phyloP scores from a whole-genome alignment of 2,329 filamentous ascomycete genomes.

The Nothophaeocryptopus gaeumannii region DNA sequence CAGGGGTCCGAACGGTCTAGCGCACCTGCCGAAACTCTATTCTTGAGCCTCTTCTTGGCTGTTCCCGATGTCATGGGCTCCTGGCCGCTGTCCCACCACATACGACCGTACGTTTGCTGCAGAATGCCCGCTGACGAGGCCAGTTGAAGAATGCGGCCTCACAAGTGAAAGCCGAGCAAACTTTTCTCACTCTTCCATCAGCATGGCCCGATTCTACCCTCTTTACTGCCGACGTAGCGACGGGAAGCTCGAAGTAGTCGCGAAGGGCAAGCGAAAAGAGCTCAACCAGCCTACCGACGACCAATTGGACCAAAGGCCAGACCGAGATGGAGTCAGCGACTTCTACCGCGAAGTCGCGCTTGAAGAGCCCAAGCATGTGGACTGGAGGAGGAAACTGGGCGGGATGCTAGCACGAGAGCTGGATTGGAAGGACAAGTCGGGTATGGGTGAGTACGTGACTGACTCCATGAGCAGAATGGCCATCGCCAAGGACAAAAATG shows the following conservation, averaged over 20 bases:
- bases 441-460: constrained; percentile 16
- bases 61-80: not conserved
- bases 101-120: not conserved
- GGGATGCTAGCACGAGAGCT: constrained; percentile 57
- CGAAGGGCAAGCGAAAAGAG: constrained; percentile 51
- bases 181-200: not conserved
- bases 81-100: not conserved
- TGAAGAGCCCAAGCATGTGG: constrained; percentile 53
- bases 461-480: not conserved
- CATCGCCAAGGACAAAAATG: not conserved
- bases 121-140: not conserved
- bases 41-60: not conserved
- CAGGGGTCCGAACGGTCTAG: no score
- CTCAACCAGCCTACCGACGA: constrained; percentile 51
- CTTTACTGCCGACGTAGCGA: constrained; percentile 50
- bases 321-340: constrained; percentile 53
- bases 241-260: constrained; percentile 49
- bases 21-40: not conserved
- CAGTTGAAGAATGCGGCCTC: no score
- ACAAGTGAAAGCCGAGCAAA: not conserved
- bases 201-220: constrained; percentile 48
- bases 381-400: constrained; percentile 59
- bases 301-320: constrained; percentile 52
- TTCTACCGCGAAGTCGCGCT: constrained; percentile 52
- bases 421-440: constrained; percentile 26